Evolutionary conservation across 179 eudicot species (phyloP).

Genomic region (Amaranthus tricolor): DNA sequence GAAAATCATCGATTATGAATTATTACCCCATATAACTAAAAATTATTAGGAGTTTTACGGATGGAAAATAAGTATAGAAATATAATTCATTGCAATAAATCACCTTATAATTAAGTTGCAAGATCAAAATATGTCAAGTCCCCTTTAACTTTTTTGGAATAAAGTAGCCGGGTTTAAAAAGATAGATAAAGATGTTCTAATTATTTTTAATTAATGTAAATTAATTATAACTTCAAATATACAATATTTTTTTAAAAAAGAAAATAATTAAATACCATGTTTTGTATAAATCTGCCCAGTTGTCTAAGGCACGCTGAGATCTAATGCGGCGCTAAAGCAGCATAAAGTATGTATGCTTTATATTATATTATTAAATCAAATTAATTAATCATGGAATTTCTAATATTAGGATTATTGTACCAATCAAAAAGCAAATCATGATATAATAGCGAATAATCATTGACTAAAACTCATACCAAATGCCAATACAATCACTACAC

Average conservation of each 20-base stretch:
- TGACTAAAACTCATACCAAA: neutral
- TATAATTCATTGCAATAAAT: no score
- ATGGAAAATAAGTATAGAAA: no score
- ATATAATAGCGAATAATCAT: neutral
- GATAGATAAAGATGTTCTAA: slow-evolving; percentile 10
- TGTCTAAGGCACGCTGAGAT: slow-evolving; percentile 29
- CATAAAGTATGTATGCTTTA: slow-evolving; percentile 40
- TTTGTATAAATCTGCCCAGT: slow-evolving; percentile 9
- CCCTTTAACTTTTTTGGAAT: slow-evolving; percentile 18
- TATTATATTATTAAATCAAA: neutral
- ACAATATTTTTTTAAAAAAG: neutral
- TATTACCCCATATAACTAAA: no score
- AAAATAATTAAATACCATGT: neutral
- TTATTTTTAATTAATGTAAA: neutral
- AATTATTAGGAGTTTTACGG: no score
- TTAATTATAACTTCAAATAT: neutral
- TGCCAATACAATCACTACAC: neutral
- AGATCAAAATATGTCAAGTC: slow-evolving; percentile 12
- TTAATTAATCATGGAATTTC: neutral
- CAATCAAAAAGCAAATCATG: slow-evolving; percentile 11
- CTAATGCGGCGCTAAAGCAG: slow-evolving; percentile 30
- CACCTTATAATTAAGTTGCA: neutral
- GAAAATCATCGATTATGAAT: no score
- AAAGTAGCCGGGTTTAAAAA: slow-evolving; percentile 1
- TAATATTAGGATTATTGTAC: neutral